Conservation (phyloP, 2,329 filamentous ascomycete genomes). For the Proliferodiscus dingleyae region DNA sequence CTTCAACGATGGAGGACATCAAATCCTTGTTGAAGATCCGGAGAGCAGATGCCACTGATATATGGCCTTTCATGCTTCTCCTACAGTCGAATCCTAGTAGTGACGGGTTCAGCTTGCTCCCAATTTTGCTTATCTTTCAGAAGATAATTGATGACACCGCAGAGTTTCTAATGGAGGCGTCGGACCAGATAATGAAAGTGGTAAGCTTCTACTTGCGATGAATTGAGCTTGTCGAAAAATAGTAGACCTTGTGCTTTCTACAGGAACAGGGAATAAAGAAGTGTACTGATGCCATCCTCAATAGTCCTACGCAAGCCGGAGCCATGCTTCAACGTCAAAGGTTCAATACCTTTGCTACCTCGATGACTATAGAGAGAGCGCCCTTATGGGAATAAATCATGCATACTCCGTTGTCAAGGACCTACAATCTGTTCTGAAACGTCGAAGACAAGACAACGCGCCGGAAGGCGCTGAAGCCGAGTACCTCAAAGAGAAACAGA, state of each 20-base stretch:
- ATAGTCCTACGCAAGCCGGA: conserved; percentile 5
- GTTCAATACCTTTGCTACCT: conserved; percentile 12
- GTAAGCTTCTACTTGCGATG: conserved; percentile 2
- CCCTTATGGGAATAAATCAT: conserved; percentile 1
- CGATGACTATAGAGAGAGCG: conserved; percentile 7
- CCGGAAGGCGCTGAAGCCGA: conserved; percentile 1
- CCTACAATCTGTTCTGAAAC: conserved; percentile 1
- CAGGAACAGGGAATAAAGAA: no score
- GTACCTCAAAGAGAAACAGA: conserved; percentile 11
- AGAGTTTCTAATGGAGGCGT: conserved; percentile 7
- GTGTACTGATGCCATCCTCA: neutral
- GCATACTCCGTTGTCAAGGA: conserved; percentile 5
- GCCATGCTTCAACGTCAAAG: conserved; percentile 1
- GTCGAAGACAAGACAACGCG: neutral
- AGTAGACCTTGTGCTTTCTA: no score
- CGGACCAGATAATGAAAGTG: conserved; percentile 11
- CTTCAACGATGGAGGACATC: conserved; percentile 1
- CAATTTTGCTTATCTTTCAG: conserved; percentile 10
- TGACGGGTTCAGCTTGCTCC: conserved; percentile 8
- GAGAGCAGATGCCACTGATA: conserved; percentile 9
- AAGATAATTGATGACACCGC: conserved; percentile 10
- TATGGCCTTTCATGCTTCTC: conserved; percentile 10
- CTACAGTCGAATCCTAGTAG: conserved; percentile 5
- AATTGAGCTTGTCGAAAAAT: neutral
- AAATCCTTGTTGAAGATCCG: conserved; percentile 5